phyloP scores from a whole-genome alignment of 306 rosid genomes.

The Ormosia emarginata region DNA sequence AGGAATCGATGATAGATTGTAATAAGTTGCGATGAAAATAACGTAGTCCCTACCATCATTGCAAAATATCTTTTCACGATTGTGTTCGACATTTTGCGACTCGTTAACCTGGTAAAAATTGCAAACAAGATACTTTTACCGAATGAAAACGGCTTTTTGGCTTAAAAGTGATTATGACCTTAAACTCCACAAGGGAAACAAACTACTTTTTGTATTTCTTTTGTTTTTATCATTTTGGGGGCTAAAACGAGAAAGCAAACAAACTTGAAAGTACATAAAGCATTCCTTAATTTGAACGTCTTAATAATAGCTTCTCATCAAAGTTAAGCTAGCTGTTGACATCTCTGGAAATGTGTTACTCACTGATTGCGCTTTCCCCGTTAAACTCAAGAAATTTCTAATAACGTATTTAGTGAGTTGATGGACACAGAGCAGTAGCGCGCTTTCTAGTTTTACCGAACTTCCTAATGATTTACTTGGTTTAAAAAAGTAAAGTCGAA shows the following conservation, averaged over 20 bases:
- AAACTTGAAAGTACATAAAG: conserved; percentile 42
- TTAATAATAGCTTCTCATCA: conserved; percentile 41
- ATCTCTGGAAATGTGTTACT: conserved; percentile 26
- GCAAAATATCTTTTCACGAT: conserved; percentile 27
- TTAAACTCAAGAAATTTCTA: conserved; percentile 14
- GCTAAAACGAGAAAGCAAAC: neutral
- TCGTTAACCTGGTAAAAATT: conserved; percentile 7
- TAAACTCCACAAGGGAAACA: conserved; percentile 27
- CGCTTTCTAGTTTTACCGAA: neutral
- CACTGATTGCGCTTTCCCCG: conserved; percentile 17
- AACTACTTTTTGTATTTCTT: neutral
- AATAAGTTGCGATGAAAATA: conserved; percentile 8
- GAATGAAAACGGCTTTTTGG: conserved; percentile 35
- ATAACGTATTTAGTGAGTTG: neutral
- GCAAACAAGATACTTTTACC: neutral
- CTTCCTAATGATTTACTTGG: neutral
- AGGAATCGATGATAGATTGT: conserved; percentile 12
- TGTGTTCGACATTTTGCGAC: conserved; percentile 38
- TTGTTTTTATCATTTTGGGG: neutral
- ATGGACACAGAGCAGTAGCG: neutral
- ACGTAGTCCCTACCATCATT: conserved; percentile 26
- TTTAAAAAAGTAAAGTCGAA: neutral
- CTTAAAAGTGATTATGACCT: conserved; percentile 26
- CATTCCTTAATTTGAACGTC: conserved; percentile 52
- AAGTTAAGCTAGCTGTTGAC: conserved; percentile 33